Conservation (phyloP, 306 rosid species). For the Prunus mongolica region DNA sequence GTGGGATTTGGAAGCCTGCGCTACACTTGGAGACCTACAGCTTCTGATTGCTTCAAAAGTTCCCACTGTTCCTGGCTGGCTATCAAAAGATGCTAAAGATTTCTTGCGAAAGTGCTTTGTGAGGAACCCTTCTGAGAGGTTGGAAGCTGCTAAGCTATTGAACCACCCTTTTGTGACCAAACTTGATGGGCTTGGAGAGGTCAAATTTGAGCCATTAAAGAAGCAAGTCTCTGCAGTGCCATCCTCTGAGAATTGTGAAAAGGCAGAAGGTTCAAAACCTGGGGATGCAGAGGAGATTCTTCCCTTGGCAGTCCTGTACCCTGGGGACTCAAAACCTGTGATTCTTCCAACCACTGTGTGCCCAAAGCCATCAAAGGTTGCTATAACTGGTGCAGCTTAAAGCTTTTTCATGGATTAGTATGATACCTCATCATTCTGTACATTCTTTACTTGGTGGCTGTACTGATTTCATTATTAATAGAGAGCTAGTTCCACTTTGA, state of each 20-base stretch:
- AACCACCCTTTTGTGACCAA: background rate
- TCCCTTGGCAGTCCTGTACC: background rate
- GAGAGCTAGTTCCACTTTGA: background rate
- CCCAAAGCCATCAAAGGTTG: background rate
- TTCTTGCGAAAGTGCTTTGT: background rate
- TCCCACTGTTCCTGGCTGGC: background rate
- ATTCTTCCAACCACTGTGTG: background rate
- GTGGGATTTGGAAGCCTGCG: background rate
- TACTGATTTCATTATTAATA: background rate
- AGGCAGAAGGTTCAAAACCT: background rate
- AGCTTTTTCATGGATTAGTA: background rate
- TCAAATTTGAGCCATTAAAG: background rate
- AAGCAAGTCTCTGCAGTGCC: background rate
- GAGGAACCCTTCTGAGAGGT: background rate
- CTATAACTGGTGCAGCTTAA: background rate
- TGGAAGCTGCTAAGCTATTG: background rate
- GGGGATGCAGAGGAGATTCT: background rate
- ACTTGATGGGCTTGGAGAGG: background rate
- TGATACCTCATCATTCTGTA: background rate
- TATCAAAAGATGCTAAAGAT: background rate
- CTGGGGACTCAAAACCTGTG: too few species aligned
- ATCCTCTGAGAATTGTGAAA: background rate
- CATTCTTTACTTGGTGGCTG: background rate
- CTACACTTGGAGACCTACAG: background rate
- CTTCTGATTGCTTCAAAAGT: background rate